Evolutionary conservation across 2,329 filamentous ascomycete genomes (phyloP).

Genomic region (Davidsoniella neocaledoniae): DNA sequence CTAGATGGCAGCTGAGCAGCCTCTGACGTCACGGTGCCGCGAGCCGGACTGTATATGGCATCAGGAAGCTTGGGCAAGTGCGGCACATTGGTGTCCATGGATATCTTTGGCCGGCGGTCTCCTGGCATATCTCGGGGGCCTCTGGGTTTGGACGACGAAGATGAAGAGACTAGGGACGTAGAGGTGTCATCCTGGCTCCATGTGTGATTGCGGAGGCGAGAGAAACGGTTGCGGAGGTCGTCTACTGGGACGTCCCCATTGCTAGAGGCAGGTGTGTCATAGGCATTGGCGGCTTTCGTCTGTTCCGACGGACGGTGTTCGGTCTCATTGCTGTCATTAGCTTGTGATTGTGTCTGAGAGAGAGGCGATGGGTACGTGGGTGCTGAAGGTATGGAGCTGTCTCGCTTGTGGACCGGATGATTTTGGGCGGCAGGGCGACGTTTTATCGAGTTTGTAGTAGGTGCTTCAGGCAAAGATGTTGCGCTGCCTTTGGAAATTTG

Average conservation of each 20-base stretch:
- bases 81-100: slow-evolving; percentile 34
- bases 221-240: slow-evolving; percentile 40
- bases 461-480: no score
- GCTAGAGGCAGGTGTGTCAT: not conserved
- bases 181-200: slow-evolving; percentile 26
- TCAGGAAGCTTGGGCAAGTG: slow-evolving; percentile 53
- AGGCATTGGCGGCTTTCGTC: not conserved
- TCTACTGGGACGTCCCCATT: slow-evolving; percentile 14
- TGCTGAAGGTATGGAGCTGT: not conserved
- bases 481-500: not conserved
- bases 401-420: slow-evolving; percentile 3
- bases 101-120: slow-evolving; percentile 26
- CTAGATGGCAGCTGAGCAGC: slow-evolving; percentile 48
- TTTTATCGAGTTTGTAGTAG: not conserved
- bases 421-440: not conserved
- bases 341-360: slow-evolving; percentile 1
- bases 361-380: slow-evolving; percentile 5
- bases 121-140: slow-evolving; percentile 39
- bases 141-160: slow-evolving; percentile 22
- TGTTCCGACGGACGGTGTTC: not conserved
- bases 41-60: slow-evolving; percentile 62
- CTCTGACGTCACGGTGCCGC: slow-evolving; percentile 50
- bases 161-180: no score
- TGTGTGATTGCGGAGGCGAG: slow-evolving; percentile 30
- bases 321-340: no score